These are phyloP conservation scores for Candida frijolesensis DNA, from an alignment of 1,139 yeast genomes.

Conservation along the genomic window DNA sequence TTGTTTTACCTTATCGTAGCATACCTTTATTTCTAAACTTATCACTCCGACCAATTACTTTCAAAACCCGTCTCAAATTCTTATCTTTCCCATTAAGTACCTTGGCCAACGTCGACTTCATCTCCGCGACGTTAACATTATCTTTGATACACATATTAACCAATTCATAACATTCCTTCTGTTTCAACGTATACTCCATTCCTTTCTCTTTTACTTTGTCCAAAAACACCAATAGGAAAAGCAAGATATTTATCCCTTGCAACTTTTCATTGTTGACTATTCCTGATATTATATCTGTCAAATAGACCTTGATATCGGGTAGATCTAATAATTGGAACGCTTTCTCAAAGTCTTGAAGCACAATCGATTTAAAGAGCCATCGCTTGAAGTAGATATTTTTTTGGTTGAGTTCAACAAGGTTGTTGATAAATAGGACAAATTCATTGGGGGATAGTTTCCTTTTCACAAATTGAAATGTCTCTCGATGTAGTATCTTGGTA, in stretches of 20 bases:
- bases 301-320: conserved; percentile 20
- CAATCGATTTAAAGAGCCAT: conserved; percentile 26
- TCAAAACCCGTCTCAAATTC: conserved; percentile 9
- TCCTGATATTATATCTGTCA: conserved; percentile 29
- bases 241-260: conserved; percentile 20
- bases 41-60: neutral
- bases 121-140: neutral
- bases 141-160: conserved; percentile 9
- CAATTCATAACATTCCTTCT: conserved; percentile 18
- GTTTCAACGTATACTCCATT: conserved; percentile 22
- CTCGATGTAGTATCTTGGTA: conserved; percentile 15
- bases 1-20: neutral
- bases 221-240: conserved; percentile 18
- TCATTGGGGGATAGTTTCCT: conserved; percentile 13
- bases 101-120: conserved; percentile 14
- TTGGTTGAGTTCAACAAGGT: conserved; percentile 16
- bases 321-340: conserved; percentile 24
- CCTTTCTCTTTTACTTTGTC: conserved; percentile 19
- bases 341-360: conserved; percentile 26
- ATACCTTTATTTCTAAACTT: conserved; percentile 1
- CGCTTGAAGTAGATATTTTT: conserved; percentile 21
- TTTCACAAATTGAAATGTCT: conserved; percentile 23
- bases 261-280: conserved; percentile 22
- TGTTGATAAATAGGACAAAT: conserved; percentile 20
- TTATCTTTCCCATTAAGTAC: conserved; percentile 13